phyloP scores from a whole-genome alignment of 164 flowering plant genomes.

The Cinnamomum chago region DNA sequence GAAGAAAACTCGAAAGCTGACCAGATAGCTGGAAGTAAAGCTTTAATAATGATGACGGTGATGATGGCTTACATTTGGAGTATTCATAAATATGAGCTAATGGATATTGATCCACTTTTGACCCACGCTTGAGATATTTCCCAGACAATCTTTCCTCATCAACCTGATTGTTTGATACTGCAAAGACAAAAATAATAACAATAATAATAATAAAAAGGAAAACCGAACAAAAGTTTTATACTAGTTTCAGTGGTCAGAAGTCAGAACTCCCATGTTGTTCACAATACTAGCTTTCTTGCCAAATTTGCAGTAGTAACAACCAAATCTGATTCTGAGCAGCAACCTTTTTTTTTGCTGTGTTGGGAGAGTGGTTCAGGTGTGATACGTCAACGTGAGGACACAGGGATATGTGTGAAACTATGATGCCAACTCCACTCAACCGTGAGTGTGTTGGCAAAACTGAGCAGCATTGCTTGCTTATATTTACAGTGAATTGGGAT shows the following conservation, averaged over 20 bases:
- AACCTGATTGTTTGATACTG: slow-evolving; percentile 45
- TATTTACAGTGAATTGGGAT: neutral
- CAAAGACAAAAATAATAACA: slow-evolving; percentile 1
- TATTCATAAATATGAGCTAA: slow-evolving; percentile 66
- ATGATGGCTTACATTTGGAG: slow-evolving; percentile 61
- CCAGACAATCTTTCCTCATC: slow-evolving; percentile 55
- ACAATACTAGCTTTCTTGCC: neutral
- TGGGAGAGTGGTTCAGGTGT: too few species aligned
- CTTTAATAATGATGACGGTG: too few species aligned
- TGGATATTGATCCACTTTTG: slow-evolving; percentile 42
- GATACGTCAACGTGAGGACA: too few species aligned
- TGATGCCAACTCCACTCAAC: too few species aligned
- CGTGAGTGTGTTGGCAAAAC: too few species aligned
- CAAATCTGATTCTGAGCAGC: too few species aligned
- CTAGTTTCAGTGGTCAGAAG: neutral
- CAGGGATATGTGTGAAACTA: too few species aligned
- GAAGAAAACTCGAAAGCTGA: too few species aligned
- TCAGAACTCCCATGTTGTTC: neutral
- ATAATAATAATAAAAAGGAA: neutral
- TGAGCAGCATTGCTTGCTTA: neutral
- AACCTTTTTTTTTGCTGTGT: too few species aligned
- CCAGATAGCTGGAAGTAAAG: too few species aligned
- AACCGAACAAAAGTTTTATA: neutral
- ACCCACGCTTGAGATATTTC: slow-evolving; percentile 17
- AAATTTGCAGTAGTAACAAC: too few species aligned